Evolutionary conservation across 2,329 filamentous ascomycete species (phyloP), one percentile per base, ranked within the genome.

Genomic region (Emericellopsis cladophorae): DNA sequence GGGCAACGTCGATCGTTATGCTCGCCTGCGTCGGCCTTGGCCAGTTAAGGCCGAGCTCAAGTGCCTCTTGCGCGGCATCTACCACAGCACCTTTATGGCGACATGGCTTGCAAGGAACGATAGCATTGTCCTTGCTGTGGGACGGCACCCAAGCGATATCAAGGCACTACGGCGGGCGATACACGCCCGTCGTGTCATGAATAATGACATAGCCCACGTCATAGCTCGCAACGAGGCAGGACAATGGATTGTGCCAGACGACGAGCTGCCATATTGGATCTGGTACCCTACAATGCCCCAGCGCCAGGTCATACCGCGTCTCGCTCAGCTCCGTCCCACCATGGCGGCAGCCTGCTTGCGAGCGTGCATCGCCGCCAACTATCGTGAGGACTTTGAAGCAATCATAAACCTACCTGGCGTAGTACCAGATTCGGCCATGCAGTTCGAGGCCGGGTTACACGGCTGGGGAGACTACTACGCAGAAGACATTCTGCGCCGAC

Each of bases 1-100:
- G 1, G 62, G 63, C 2, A 53, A 67, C 16, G 44, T 66, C 6
- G 61, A 67, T 36, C 56, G 61, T 4, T 67, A 65, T 33, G 18
- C 41, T 0, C 54, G 62, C 1, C 49, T 68, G 0, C 48, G 51
- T n/a, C 48, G 58, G 9, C 60, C 54, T 3, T 11, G n/a, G 22
- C 35, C 35, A 11, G 16, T 37, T 10, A 24, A 37, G 16, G 35
- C 14, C 4, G 35, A 37, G 21, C 16, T 37, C 35, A 21, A 37
- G n/a, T 37, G 35, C 35, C 16, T 37, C 35, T 5, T 37, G 16
- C 35, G 35, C 21, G 35, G 35, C 35, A 37, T 37, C 35, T 37
- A 37, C 22, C 35, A 37, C 16, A 37, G 32, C 32, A 35, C 32
- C n/a, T 35, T 35, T 35, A 35, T 35, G 32, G 32, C 32, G 32